Base-by-base conservation (phyloP, 2,329 filamentous ascomycete species). In the Zarea fungicola region DNA sequence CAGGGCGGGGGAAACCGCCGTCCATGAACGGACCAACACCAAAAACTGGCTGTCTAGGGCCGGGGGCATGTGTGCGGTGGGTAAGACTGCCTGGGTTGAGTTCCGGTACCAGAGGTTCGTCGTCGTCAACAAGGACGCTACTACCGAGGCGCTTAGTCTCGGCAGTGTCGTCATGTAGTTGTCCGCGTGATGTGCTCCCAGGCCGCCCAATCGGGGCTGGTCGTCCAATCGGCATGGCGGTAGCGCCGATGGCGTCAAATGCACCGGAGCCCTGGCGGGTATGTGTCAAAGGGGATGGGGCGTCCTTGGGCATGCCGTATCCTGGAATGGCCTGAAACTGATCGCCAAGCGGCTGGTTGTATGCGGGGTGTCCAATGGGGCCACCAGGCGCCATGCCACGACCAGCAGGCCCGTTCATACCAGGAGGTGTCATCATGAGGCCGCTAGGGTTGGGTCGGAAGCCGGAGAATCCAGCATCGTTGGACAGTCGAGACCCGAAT, bases 191-290 rank as follows among this genome's bases (percentile, higher is more conserved):
- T 21, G 80, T 81, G 63, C 90, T 96, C 14, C 84, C 84, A 1
- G 93, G 92, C 28, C 90, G 81, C 54, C 92, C 89, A 54, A 97
- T 96, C 1, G 92, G 92, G 21, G 87, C 81, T 22, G 91, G 92
- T 47, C 90, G 80, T 39, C 85, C 79, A 52, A 95, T 92, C 1
- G 88, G 87, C 54, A 89, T 84, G 28, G 84, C 75, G 47, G 80
- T 73, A 10, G 74, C 66, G 22, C 70, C 66, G 7, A 70, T 62
- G 5, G 65, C 56, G 8, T 91, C 86, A 53, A 84, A 81, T 11
- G 84, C 84, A 11, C 75, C 75, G 6, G 89, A 95, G 10, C 81
- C 77, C 57, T 95, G 89, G 53, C 90, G 79, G 8, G 85, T 85
- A 66, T 95, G 90, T 5, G 78, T 65, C 42, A 73, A 63, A 7